Conservation (phyloP, 352 stramenopile genomes). For the Phytophthora citricola region DNA sequence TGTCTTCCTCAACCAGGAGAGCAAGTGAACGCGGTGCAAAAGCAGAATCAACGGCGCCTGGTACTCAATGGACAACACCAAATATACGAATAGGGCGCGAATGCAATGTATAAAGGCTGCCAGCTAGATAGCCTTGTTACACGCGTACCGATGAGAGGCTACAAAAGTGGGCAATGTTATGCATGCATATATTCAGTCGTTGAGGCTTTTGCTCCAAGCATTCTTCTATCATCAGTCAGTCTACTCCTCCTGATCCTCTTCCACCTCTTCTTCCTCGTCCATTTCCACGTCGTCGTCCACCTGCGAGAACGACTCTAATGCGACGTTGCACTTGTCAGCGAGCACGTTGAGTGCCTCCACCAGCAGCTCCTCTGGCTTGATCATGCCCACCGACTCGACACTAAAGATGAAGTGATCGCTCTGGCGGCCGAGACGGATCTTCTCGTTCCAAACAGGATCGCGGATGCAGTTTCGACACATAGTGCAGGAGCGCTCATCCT, state of each 20-base stretch:
- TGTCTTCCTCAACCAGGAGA: slow-evolving; percentile 72
- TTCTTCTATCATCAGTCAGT: slow-evolving; percentile 41
- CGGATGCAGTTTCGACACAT: slow-evolving; percentile 98
- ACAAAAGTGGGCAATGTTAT: slow-evolving; percentile 13
- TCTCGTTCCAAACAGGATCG: slow-evolving; percentile 83
- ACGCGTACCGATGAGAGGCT: neutral
- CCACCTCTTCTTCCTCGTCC: slow-evolving; percentile 48
- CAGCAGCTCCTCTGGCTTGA: slow-evolving; percentile 84
- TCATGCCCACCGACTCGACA: slow-evolving; percentile 87
- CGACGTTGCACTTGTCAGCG: slow-evolving; percentile 83
- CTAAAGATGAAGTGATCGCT: slow-evolving; percentile 98
- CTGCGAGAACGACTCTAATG: slow-evolving; percentile 81
- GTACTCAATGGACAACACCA: neutral
- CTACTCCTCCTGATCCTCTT: slow-evolving; percentile 65
- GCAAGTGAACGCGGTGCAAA: slow-evolving; percentile 22
- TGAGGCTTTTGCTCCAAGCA: slow-evolving; percentile 20
- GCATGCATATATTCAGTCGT: slow-evolving; percentile 44
- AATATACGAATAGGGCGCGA: slow-evolving; percentile 13
- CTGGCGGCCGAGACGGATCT: slow-evolving; percentile 91
- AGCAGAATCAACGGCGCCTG: neutral
- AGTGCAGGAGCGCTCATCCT: slow-evolving; percentile 90
- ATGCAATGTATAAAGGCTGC: slow-evolving; percentile 8
- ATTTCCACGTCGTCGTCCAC: slow-evolving; percentile 61
- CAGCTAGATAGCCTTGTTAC: neutral
- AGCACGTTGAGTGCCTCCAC: slow-evolving; percentile 83